Conservation (phyloP, 1,284 basidiomycete genomes). For the Puccinia hordei region DNA sequence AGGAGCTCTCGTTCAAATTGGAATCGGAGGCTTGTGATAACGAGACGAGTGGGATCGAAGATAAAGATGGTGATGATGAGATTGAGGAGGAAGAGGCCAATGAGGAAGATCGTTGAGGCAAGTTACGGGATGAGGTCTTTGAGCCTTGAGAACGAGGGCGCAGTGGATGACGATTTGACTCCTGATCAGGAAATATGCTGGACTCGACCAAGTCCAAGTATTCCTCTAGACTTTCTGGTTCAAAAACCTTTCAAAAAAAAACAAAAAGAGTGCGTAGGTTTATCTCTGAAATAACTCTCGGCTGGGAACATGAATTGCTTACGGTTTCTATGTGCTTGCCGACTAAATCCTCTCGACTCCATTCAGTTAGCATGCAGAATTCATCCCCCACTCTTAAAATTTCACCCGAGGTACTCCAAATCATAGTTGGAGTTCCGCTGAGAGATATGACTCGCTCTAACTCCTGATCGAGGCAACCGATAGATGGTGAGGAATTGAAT, state of each 20-base stretch:
- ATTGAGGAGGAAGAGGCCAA: constrained; percentile 14
- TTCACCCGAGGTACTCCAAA: constrained; percentile 96
- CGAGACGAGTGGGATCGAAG: constrained; percentile 5
- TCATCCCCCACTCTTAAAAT: constrained; percentile 94
- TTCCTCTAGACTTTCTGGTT: constrained; percentile 34
- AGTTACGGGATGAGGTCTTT: not conserved
- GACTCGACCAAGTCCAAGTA: constrained; percentile 36
- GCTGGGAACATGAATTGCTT: constrained; percentile 22
- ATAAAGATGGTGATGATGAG: constrained; percentile 4
- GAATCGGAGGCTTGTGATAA: constrained; percentile 8
- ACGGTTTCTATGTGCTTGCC: constrained; percentile 90
- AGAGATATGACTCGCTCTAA: constrained; percentile 95
- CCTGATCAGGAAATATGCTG: constrained; percentile 37
- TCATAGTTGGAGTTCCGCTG: constrained; percentile 98
- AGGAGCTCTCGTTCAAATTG: not conserved
- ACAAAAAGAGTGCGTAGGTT: not conserved
- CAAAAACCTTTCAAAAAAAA: constrained; percentile 20
- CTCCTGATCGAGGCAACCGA: constrained; percentile 92
- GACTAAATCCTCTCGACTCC: constrained; percentile 79
- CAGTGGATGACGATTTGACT: not conserved
- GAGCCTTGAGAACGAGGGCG: constrained; percentile 16
- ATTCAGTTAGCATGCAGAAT: constrained; percentile 90
- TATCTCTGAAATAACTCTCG: not conserved
- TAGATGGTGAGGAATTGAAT: constrained; percentile 59
- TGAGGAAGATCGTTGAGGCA: constrained; percentile 14